Percentiles rank a stretch among this genome's conserved stretches.
Evolutionary conservation across 352 stramenopile genomes (phyloP).

Genomic region (Pythium grandisporangium): DNA sequence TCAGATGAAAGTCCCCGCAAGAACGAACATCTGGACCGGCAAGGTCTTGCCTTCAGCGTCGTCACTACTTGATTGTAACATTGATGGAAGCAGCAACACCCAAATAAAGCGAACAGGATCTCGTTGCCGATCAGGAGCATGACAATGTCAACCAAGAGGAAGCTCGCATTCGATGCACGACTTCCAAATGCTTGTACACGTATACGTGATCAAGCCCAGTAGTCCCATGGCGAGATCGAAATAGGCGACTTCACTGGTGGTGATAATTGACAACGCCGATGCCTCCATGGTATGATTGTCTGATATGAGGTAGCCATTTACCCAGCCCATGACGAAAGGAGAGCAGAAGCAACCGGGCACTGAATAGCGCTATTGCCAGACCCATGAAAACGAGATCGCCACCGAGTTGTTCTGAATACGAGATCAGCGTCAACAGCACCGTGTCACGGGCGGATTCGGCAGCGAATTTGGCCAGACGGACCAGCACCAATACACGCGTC

Average conservation of each 20-base stretch:
- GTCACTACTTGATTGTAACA: no score
- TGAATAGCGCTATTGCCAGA: conserved; percentile 57
- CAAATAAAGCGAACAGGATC: conserved; percentile 27
- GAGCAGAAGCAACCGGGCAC: conserved; percentile 41
- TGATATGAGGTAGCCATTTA: conserved; percentile 33
- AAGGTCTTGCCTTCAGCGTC: no score
- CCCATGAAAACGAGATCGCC: conserved; percentile 45
- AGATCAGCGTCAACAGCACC: conserved; percentile 58
- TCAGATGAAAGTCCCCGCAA: conserved; percentile 43
- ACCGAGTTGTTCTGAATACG: conserved; percentile 44
- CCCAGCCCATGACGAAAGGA: conserved; percentile 51
- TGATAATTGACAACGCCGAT: conserved; percentile 14
- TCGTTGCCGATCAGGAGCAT: conserved; percentile 36
- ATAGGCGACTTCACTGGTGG: conserved; percentile 18
- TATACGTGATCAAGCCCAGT: conserved; percentile 37
- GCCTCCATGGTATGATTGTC: conserved; percentile 20
- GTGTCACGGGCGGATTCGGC: conserved; percentile 48
- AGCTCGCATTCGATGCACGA: conserved; percentile 25
- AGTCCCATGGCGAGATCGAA: conserved; percentile 49
- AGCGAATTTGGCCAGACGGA: conserved; percentile 46
- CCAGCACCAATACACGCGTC: conserved; percentile 45
- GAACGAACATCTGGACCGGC: conserved; percentile 28
- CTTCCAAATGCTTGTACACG: conserved; percentile 20
- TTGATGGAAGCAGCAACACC: no score
- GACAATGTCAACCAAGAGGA: conserved; percentile 37